Conservation (phyloP, 345 rosid genomes). For the Aethionema arabicum region DNA sequence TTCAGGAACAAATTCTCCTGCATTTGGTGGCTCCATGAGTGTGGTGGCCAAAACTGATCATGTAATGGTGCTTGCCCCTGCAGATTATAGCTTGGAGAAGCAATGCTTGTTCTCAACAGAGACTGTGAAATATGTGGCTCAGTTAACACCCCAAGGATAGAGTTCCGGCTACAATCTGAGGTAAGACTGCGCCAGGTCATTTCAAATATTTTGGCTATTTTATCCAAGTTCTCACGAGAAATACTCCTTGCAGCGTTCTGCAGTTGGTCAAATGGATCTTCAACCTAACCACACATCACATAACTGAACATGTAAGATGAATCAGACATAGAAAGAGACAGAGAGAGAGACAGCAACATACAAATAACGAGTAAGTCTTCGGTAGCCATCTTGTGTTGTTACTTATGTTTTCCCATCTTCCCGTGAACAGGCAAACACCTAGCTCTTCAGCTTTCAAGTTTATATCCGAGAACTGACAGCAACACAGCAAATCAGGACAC, state of each 20-base stretch:
- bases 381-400: conserved; percentile 80
- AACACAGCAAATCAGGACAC: conserved; percentile 13
- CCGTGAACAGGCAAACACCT: conserved; percentile 77
- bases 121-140: conserved; percentile 39
- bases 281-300: conserved; percentile 48
- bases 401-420: conserved; percentile 61
- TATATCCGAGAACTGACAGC: conserved; percentile 56
- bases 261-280: conserved; percentile 93
- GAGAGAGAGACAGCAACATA: conserved; percentile 44
- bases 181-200: conserved; percentile 41
- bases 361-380: conserved; percentile 66
- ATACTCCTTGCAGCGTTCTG: conserved; percentile 78
- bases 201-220: conserved; percentile 55
- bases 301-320: conserved; percentile 3
- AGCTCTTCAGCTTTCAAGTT: conserved; percentile 46
- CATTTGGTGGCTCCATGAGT: conserved; percentile 27
- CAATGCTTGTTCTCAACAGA: conserved; percentile 31
- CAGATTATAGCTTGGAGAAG: conserved; percentile 14
- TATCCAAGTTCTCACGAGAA: conserved; percentile 45
- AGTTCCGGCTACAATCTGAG: conserved; percentile 34
- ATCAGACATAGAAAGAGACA: conserved; percentile 25
- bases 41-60: conserved; percentile 27
- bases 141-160: conserved; percentile 42
- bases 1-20: conserved; percentile 33
- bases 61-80: background rate